phyloP scores from a whole-genome alignment of 2,329 filamentous ascomycete genomes.

The Remersonia thermophila region DNA sequence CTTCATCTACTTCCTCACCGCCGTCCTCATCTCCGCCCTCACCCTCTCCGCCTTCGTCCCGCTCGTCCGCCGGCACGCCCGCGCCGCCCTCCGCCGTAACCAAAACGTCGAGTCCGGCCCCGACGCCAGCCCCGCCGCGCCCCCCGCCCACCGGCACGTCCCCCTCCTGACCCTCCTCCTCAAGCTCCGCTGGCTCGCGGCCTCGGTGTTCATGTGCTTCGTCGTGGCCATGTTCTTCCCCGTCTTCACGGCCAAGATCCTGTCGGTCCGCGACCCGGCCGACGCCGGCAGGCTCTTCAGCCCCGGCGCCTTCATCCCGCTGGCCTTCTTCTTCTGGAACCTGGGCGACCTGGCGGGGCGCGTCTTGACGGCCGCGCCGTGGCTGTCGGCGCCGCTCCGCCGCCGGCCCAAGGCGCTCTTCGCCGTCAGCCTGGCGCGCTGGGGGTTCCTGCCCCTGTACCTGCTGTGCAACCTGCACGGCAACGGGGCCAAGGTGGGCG shows the following conservation, averaged over 20 bases:
- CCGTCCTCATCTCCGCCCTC: conserved; percentile 59
- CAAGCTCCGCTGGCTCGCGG: conserved; percentile 68
- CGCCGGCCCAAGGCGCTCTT: conserved; percentile 57
- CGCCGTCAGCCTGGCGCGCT: conserved; percentile 49
- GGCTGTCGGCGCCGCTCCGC: conserved; percentile 39
- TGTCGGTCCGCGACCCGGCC: conserved; percentile 26
- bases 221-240: conserved; percentile 86
- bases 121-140: conserved; percentile 31
- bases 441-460: conserved; percentile 72
- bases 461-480: conserved; percentile 79
- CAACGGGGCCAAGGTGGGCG: conserved; percentile 58
- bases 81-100: conserved; percentile 37
- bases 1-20: conserved; percentile 83
- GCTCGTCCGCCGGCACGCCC: conserved; percentile 50
- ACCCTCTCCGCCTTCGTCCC: conserved; percentile 65
- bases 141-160: conserved; percentile 36
- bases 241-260: conserved; percentile 67
- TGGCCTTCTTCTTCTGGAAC: conserved; percentile 91
- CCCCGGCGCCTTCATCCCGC: conserved; percentile 70
- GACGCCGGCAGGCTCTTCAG: conserved; percentile 45
- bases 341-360: conserved; percentile 72
- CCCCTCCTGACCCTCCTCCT: conserved; percentile 53
- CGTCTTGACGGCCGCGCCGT: conserved; percentile 48
- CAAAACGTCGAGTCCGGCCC: conserved; percentile 23
- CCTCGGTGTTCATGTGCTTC: conserved; percentile 72